Conservation (phyloP, 1,284 basidiomycete species). For the Mixia osmundae region DNA sequence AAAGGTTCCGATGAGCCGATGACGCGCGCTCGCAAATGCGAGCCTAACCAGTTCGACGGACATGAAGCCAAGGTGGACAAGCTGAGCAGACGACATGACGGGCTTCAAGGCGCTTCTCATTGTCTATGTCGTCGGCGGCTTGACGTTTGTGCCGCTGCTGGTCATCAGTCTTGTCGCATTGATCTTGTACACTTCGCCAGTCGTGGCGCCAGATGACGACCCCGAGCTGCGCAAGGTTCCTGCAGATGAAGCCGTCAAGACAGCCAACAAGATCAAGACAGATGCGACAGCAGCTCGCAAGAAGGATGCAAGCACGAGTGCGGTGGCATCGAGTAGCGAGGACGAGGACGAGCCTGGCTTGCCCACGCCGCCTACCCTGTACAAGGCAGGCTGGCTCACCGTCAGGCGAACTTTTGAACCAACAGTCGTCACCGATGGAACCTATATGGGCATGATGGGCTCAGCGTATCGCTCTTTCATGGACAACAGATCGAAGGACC, state of each 20-base stretch:
- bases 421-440: constrained; percentile 27
- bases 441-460: constrained; percentile 17
- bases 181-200: constrained; percentile 23
- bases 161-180: constrained; percentile 33
- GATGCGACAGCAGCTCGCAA: constrained; percentile 3
- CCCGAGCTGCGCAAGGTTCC: constrained; percentile 1
- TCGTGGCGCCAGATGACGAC: constrained; percentile 5
- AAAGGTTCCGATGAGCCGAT: too few species aligned
- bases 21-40: too few species aligned
- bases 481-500: constrained; percentile 31
- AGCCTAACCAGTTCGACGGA: too few species aligned
- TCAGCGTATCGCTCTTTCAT: constrained; percentile 21
- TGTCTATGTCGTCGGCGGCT: constrained; percentile 61
- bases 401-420: constrained; percentile 58
- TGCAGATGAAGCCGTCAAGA: too few species aligned
- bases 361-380: too few species aligned
- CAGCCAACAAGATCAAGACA: constrained; percentile 1
- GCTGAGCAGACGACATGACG: too few species aligned
- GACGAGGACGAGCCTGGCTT: too few species aligned
- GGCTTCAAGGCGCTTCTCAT: constrained; percentile 27
- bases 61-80: too few species aligned
- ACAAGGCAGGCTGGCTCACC: constrained; percentile 59
- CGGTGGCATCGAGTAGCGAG: too few species aligned
- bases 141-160: constrained; percentile 59
- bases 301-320: too few species aligned